These are phyloP conservation scores for Trichoderma guizhouense DNA, from an alignment of 2,329 filamentous ascomycete species.

Conservation along the genomic window DNA sequence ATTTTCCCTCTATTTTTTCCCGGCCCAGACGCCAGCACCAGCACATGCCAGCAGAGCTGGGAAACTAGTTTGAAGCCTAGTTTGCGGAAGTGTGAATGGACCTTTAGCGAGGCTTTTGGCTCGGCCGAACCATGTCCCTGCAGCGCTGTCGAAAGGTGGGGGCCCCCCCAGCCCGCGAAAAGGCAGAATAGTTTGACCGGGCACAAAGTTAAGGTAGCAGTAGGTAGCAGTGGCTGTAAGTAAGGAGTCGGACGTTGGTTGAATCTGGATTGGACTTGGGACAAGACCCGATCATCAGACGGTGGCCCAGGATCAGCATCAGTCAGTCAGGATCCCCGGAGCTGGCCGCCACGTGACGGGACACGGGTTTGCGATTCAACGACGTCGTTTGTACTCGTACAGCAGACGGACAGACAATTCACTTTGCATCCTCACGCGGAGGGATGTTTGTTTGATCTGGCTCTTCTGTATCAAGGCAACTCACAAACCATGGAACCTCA, in stretches of 20 bases:
- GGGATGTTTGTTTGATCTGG: no score
- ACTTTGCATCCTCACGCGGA: no score
- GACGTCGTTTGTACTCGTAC: not conserved
- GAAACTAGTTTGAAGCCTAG: not conserved
- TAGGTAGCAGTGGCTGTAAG: no score
- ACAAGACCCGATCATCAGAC: constrained; percentile 4
- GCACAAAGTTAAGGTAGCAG: not conserved
- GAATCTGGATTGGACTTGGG: not conserved
- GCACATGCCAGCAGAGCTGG: not conserved
- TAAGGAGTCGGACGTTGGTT: not conserved
- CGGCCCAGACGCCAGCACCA: not conserved
- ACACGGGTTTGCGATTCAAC: not conserved
- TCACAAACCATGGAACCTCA: no score
- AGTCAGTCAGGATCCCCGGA: not conserved
- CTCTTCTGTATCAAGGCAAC: no score
- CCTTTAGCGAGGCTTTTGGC: constrained; percentile 2
- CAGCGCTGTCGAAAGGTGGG: not conserved
- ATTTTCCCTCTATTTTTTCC: not conserved
- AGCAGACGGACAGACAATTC: not conserved
- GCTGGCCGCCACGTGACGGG: constrained; percentile 4
- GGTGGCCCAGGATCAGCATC: not conserved
- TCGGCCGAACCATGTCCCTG: constrained; percentile 12
- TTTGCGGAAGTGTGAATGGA: not conserved
- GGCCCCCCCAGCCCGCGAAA: not conserved
- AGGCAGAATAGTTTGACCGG: constrained; percentile 3